These are phyloP conservation scores for Plasmodium adleri DNA, from an alignment of 169 alveolate species.

Conservation along the genomic window DNA sequence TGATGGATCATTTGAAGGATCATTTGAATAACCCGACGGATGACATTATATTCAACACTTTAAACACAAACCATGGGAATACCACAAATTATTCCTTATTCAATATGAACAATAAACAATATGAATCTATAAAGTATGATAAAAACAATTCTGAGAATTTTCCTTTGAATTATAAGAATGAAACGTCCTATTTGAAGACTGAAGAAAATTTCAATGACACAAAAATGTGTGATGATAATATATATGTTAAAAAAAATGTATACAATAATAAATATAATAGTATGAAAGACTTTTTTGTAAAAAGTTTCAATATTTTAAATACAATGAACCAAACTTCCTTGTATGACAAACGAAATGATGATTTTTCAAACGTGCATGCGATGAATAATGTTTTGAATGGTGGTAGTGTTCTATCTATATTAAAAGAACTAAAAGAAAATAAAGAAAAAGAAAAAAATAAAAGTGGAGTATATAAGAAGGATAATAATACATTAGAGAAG, in stretches of 20 bases:
- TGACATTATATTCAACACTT: neutral
- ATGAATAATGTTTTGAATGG: neutral
- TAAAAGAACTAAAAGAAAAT: slow-evolving; percentile 23
- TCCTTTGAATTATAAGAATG: too few relatives aligned
- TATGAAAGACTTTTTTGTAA: slow-evolving; percentile 23
- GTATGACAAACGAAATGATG: slow-evolving; percentile 8
- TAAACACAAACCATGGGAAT: too few relatives aligned
- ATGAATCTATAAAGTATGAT: too few relatives aligned
- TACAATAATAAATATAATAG: slow-evolving; percentile 25
- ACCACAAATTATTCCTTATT: too few relatives aligned
- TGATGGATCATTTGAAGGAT: too few relatives aligned
- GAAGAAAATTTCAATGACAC: too few relatives aligned
- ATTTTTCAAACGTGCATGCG: neutral
- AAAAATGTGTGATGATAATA: slow-evolving; percentile 9
- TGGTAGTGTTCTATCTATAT: slow-evolving; percentile 14
- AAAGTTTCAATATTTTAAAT: slow-evolving; percentile 56
- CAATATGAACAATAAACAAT: too few relatives aligned
- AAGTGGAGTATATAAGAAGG: neutral
- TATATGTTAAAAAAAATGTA: slow-evolving; percentile 53
- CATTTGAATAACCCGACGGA: neutral
- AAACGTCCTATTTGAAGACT: too few relatives aligned
- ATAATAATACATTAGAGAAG: neutral
- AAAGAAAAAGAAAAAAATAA: slow-evolving; percentile 7
- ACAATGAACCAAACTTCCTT: slow-evolving; percentile 61
- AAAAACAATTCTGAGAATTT: too few relatives aligned